Conservation (phyloP, 768 basidiomycete genomes). For the Daedaleopsis sinensis region DNA sequence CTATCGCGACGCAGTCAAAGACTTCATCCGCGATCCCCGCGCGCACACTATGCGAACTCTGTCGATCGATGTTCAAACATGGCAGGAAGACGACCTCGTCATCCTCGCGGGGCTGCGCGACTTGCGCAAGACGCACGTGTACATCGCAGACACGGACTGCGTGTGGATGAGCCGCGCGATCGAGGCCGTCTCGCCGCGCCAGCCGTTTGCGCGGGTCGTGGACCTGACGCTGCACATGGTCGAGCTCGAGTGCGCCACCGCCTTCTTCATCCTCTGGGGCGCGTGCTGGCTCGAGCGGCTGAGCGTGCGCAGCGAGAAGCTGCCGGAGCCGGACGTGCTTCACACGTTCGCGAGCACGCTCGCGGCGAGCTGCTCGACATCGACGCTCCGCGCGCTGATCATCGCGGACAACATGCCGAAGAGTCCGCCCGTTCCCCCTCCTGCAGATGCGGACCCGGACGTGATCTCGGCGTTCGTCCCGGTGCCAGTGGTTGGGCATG, state of each 20-base stretch:
- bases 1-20: neutral
- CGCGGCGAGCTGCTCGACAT: neutral
- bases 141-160: neutral
- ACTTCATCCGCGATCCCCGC: neutral
- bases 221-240: slow-evolving; percentile 8
- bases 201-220: slow-evolving; percentile 1
- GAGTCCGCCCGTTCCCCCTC: no score
- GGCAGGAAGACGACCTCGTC: slow-evolving; percentile 1
- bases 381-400: neutral
- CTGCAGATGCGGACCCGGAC: neutral
- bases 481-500: neutral
- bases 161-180: neutral
- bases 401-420: neutral
- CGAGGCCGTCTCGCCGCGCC: neutral
- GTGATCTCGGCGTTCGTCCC: neutral
- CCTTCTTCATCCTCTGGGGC: slow-evolving; percentile 1
- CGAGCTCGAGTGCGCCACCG: neutral
- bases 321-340: neutral
- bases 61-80: neutral
- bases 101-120: slow-evolving; percentile 1
- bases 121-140: slow-evolving; percentile 5
- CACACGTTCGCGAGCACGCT: neutral
- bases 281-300: neutral
- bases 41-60: neutral
- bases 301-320: neutral